Base-by-base conservation (phyloP, 1,139 yeast species). In the Kurtzmaniella natalensis region DNA sequence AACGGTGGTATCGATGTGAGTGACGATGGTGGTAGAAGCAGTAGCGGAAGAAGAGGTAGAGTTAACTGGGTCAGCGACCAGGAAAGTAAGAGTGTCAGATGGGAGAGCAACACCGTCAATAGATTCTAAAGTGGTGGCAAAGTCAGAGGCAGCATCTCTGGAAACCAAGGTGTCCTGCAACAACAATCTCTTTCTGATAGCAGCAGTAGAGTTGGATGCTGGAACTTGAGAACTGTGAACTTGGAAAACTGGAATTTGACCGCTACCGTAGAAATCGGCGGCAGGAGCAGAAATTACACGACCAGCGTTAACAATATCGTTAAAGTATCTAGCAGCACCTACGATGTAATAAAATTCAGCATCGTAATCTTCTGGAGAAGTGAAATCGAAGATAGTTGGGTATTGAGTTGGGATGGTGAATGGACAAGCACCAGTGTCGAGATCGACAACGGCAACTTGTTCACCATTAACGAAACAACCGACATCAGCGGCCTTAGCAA, bases 381-480 rank as follows among this genome's bases (percentile, higher is more conserved):
- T 43, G 51, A 49, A 64, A 22, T 47, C 43, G 47, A 61, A 64
- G 28, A 31, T 19, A 27, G 47, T 54, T 30, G 66, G 62, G 38
- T 48, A 55, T 19, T 35, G 6, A 3, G 45, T 36, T 42, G 70
- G 69, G 33, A 67, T 42, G 13, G 59, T 40, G 60, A 64, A 65
- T 36, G 64, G 59, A 55, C 73, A 67, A 11, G 38, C 41, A 42
- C 71, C 73, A 33, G 72, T 60, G 40, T 58, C 70, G 41, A 57
- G 57, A 53, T 64, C 71, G 33, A 65, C 72, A 30, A 53, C 51
- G 22, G 62, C 63, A 22, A 55, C 58, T 30, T 46, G 37, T 29
- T 33, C 51, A 41, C 69, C 70, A 41, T 58, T 48, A 33, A 62
- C 61, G 33, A 55, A 44, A 57, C 73, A 67, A 34, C 59, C 65